Percentiles rank a stretch among this genome's conserved stretches.
These are phyloP conservation scores for Paraconiothyrium sp. DNA, from an alignment of 2,329 filamentous ascomycete genomes.

Conservation along the genomic window DNA sequence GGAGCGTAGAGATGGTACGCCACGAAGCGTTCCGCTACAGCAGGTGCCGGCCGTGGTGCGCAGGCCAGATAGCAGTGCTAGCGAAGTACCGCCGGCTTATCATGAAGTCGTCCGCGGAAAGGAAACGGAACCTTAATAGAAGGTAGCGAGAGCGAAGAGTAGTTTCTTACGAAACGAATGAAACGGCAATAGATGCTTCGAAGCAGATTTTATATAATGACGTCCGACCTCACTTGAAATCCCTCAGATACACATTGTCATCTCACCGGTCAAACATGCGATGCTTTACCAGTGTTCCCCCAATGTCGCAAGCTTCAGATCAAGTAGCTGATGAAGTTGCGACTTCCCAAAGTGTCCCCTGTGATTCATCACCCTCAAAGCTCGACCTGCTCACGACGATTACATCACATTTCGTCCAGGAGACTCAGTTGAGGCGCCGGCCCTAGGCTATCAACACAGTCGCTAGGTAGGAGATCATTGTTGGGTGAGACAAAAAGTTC, in stretches of 20 bases:
- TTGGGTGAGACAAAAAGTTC: too few species aligned
- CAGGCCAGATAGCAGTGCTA: slow-evolving; percentile 12
- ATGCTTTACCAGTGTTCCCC: not conserved
- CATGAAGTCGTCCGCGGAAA: slow-evolving; percentile 14
- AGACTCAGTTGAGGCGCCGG: too few species aligned
- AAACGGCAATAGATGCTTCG: not conserved
- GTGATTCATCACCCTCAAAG: too few species aligned
- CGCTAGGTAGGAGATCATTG: too few species aligned
- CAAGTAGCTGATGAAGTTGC: not conserved
- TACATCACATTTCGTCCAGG: too few species aligned
- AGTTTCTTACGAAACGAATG: not conserved
- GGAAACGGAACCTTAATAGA: not conserved
- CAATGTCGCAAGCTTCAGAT: not conserved
- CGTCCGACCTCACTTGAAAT: too few species aligned
- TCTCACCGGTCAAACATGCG: not conserved
- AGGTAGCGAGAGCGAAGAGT: not conserved
- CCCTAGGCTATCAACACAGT: too few species aligned
- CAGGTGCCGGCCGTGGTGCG: slow-evolving; percentile 14
- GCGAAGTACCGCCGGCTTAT: slow-evolving; percentile 18
- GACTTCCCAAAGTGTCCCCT: too few species aligned
- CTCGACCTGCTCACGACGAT: too few species aligned
- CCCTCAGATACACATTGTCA: not conserved
- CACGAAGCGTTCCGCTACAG: slow-evolving; percentile 12
- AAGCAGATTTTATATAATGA: not conserved
- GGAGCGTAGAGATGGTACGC: not conserved